These are phyloP conservation scores for Podospora didyma DNA, from an alignment of 495 filamentous ascomycete species.

Conservation along the genomic window DNA sequence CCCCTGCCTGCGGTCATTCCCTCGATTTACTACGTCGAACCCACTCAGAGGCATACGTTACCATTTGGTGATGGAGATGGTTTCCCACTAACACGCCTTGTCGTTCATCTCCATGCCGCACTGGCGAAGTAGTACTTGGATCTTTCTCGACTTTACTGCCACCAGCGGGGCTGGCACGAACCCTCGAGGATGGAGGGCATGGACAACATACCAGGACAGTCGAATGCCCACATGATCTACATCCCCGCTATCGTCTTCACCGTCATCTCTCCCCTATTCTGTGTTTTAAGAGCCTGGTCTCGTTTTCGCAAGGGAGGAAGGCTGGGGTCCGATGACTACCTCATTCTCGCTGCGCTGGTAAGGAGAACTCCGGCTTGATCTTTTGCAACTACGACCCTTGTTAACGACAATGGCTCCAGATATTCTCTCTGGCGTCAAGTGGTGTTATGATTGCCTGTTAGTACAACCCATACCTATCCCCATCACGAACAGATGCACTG, in stretches of 20 bases:
- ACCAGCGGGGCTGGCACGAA: too few species aligned
- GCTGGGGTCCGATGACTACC: conserved; percentile 27
- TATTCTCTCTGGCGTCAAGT: conserved; percentile 18
- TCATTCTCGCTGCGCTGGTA: conserved; percentile 25
- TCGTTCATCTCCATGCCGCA: too few species aligned
- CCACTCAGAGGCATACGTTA: too few species aligned
- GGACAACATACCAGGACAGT: conserved; percentile 6
- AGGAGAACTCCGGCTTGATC: too few species aligned
- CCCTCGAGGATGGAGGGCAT: too few species aligned
- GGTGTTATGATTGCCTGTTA: conserved; percentile 24
- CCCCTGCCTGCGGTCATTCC: too few species aligned
- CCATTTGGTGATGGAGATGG: too few species aligned
- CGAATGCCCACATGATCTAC: conserved; percentile 19
- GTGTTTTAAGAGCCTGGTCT: conserved; percentile 23
- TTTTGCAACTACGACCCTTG: neutral
- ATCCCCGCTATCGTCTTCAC: conserved; percentile 21
- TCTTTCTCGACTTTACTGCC: too few species aligned
- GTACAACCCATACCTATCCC: neutral
- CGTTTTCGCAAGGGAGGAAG: conserved; percentile 19
- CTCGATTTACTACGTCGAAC: too few species aligned
- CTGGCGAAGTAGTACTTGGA: too few species aligned
- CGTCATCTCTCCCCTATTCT: conserved; percentile 20
- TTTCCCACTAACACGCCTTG: too few species aligned
- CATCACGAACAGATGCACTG: neutral
- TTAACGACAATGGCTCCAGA: conserved; percentile 7